Evolutionary conservation across 2,329 filamentous ascomycete genomes (phyloP).

Genomic region (Fusarium sp.): DNA sequence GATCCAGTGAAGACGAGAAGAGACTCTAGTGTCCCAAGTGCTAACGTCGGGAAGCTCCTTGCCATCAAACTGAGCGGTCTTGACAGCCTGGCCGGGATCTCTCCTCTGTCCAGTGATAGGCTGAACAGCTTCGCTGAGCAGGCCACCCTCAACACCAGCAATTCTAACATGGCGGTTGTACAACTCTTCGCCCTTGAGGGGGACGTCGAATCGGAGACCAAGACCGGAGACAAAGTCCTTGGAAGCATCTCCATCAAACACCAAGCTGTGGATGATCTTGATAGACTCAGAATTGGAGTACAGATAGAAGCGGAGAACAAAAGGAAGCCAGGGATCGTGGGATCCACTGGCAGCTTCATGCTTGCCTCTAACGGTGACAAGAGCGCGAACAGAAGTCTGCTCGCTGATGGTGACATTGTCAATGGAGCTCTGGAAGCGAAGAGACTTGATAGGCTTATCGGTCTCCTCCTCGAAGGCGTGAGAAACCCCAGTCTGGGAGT

Average conservation of each 20-base stretch:
- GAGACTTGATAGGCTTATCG: slow-evolving; percentile 53
- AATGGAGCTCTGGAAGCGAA: slow-evolving; percentile 62
- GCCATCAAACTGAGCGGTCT: slow-evolving; percentile 63
- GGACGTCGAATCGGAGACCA: slow-evolving; percentile 67
- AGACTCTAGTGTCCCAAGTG: slow-evolving; percentile 61
- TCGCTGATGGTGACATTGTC: slow-evolving; percentile 62
- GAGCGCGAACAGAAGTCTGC: slow-evolving; percentile 47
- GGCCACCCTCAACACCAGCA: slow-evolving; percentile 64
- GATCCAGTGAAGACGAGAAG: slow-evolving; percentile 64
- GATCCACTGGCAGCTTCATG: slow-evolving; percentile 49
- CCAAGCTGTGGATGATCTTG: slow-evolving; percentile 65
- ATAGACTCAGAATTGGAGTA: slow-evolving; percentile 68
- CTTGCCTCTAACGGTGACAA: slow-evolving; percentile 59
- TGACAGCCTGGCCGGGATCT: slow-evolving; percentile 63
- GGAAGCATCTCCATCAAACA: slow-evolving; percentile 63
- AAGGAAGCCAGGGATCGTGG: slow-evolving; percentile 63
- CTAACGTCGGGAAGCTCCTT: slow-evolving; percentile 54
- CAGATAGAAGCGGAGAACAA: slow-evolving; percentile 65
- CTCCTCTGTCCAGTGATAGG: slow-evolving; percentile 69
- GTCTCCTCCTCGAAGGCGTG: slow-evolving; percentile 37
- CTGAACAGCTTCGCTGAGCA: slow-evolving; percentile 69
- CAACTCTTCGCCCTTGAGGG: slow-evolving; percentile 61
- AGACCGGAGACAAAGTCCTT: slow-evolving; percentile 66
- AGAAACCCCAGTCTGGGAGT: slow-evolving; percentile 62
- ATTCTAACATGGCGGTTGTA: slow-evolving; percentile 71